phyloP scores from a whole-genome alignment of 2,329 filamentous ascomycete species.

The Ceratocystis harringtonii region DNA sequence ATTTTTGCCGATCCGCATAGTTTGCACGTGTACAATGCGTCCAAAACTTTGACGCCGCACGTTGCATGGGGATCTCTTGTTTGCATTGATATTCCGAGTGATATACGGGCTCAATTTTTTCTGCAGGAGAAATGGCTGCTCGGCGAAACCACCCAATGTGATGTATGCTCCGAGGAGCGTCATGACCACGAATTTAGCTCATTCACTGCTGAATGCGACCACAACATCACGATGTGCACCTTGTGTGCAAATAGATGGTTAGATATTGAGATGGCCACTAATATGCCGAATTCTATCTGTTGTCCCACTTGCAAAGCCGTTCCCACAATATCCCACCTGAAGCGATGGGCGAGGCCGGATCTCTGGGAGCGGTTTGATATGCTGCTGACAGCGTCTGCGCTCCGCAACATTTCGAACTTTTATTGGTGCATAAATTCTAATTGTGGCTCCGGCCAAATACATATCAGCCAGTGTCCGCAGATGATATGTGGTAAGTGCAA shows the following conservation, averaged over 20 bases:
- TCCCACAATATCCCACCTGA: not conserved
- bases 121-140: conserved; percentile 14
- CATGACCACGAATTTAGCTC: conserved; percentile 9
- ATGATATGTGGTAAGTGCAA: conserved; percentile 25
- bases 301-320: conserved; percentile 5
- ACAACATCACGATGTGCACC: conserved; percentile 7
- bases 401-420: conserved; percentile 24
- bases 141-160: not conserved
- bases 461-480: conserved; percentile 22
- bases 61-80: conserved; percentile 14
- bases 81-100: conserved; percentile 1
- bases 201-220: conserved; percentile 4
- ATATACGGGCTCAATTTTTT: not conserved
- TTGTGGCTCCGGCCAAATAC: conserved; percentile 28
- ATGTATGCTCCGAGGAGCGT: conserved; percentile 12
- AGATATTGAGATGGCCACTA: not conserved
- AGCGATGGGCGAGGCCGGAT: conserved; percentile 10
- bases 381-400: conserved; percentile 23
- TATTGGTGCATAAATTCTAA: conserved; percentile 26
- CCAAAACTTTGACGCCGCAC: not conserved
- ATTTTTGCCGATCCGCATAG: not conserved
- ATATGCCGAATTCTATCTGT: conserved; percentile 8
- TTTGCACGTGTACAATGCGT: not conserved
- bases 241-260: conserved; percentile 12
- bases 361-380: conserved; percentile 23